These are phyloP conservation scores for Ophiocordyceps australis DNA, from an alignment of 2,329 filamentous ascomycete species.

Conservation along the genomic window DNA sequence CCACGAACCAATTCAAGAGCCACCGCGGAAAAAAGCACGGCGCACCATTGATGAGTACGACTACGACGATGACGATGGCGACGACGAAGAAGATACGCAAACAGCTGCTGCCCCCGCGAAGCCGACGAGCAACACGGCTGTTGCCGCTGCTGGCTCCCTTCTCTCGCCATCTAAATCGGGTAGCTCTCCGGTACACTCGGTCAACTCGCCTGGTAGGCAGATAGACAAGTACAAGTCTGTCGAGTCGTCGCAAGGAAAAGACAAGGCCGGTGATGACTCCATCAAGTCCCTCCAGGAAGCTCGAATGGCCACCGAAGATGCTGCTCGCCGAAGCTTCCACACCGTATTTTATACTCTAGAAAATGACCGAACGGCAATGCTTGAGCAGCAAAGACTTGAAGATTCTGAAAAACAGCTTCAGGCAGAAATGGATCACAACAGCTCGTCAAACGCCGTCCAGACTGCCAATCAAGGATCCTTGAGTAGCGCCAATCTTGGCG, in stretches of 20 bases:
- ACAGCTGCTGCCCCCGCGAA: slow-evolving; percentile 30
- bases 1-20: slow-evolving; percentile 38
- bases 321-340: slow-evolving; percentile 78
- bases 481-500: slow-evolving; percentile 85
- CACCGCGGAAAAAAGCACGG: slow-evolving; percentile 55
- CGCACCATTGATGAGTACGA: slow-evolving; percentile 70
- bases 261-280: slow-evolving; percentile 67
- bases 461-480: slow-evolving; percentile 67
- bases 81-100: slow-evolving; percentile 48
- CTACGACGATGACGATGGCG: slow-evolving; percentile 72
- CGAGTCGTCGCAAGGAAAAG: slow-evolving; percentile 28
- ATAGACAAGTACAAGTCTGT: slow-evolving; percentile 32
- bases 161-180: slow-evolving; percentile 54
- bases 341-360: slow-evolving; percentile 91
- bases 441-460: slow-evolving; percentile 27
- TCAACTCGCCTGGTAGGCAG: slow-evolving; percentile 40
- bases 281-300: slow-evolving; percentile 87
- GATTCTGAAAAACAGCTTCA: slow-evolving; percentile 93
- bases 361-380: slow-evolving; percentile 87
- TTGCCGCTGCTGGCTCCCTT: slow-evolving; percentile 36
- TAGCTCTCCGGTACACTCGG: slow-evolving; percentile 45
- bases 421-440: slow-evolving; percentile 71
- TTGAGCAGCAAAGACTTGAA: slow-evolving; percentile 92
- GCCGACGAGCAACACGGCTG: slow-evolving; percentile 32
- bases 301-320: slow-evolving; percentile 77